Evolutionary conservation across 2,329 filamentous ascomycete species (phyloP).

Genomic region (Colletotrichum melonis): DNA sequence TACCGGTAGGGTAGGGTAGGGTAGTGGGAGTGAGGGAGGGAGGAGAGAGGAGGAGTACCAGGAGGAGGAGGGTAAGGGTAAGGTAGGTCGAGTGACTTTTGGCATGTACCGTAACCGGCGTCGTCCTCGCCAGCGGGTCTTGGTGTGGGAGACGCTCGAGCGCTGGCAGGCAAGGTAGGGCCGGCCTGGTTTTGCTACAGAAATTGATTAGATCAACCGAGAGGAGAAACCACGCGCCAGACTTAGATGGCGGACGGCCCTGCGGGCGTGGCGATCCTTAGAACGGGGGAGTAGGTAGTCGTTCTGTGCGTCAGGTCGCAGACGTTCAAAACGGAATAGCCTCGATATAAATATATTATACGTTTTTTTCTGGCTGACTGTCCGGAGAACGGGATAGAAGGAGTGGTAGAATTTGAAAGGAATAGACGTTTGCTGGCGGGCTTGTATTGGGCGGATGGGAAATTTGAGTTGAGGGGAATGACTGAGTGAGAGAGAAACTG

Average conservation of each 20-base stretch:
- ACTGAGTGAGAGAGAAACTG: slow-evolving; percentile 17
- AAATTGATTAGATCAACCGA: slow-evolving; percentile 42
- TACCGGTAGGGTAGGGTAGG: slow-evolving; percentile 1
- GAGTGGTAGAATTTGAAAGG: background rate
- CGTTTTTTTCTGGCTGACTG: slow-evolving; percentile 1
- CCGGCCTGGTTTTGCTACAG: slow-evolving; percentile 38
- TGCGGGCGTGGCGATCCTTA: slow-evolving; percentile 37
- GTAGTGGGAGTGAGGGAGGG: slow-evolving; percentile 37
- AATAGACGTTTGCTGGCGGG: background rate
- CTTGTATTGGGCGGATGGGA: background rate
- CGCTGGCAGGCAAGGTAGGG: slow-evolving; percentile 36
- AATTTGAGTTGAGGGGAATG: background rate
- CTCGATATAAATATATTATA: slow-evolving; percentile 35
- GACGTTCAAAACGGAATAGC: slow-evolving; percentile 34
- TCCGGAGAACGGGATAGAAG: background rate
- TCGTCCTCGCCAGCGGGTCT: slow-evolving; percentile 18
- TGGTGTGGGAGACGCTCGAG: slow-evolving; percentile 36
- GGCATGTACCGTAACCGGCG: slow-evolving; percentile 32
- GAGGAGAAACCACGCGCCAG: slow-evolving; percentile 38
- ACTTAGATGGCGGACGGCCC: slow-evolving; percentile 26
- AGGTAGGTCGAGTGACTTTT: slow-evolving; percentile 37
- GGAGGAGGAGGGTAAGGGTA: background rate
- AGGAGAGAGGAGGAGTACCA: slow-evolving; percentile 38
- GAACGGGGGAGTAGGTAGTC: slow-evolving; percentile 17
- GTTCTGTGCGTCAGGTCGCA: slow-evolving; percentile 36